These are phyloP conservation scores for Leishmania turanica DNA, from an alignment of 208 protist genomes.

Conservation along the genomic window DNA sequence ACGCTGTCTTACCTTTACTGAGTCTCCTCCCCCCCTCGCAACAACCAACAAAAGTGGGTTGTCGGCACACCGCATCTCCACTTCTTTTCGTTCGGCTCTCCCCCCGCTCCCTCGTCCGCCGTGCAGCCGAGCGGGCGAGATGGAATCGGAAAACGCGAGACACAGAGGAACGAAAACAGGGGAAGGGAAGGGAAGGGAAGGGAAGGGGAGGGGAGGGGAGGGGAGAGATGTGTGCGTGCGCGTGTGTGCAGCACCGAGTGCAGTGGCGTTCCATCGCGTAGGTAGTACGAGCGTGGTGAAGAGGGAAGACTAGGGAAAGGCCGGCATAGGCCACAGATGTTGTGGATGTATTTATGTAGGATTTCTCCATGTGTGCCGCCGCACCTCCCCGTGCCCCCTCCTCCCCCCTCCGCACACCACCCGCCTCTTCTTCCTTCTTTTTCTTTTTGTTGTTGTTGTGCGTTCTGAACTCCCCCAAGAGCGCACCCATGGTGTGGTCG, in stretches of 20 bases:
- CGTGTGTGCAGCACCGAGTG: background rate
- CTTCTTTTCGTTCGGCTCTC: background rate
- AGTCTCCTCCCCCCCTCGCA: background rate
- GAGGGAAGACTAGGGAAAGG: background rate
- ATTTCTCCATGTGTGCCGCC: background rate
- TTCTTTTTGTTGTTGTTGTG: too few relatives aligned
- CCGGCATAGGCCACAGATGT: background rate
- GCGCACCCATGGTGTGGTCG: background rate
- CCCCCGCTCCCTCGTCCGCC: background rate
- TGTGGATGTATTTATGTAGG: background rate
- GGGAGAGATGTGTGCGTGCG: background rate
- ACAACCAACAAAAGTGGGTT: too few relatives aligned
- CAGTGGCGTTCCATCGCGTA: background rate
- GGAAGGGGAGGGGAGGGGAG: too few relatives aligned
- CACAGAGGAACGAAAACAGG: background rate
- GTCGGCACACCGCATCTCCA: background rate
- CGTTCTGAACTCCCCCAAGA: background rate
- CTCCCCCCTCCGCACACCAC: conserved; percentile 11
- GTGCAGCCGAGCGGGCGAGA: background rate
- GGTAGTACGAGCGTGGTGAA: background rate
- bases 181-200: too few relatives aligned
- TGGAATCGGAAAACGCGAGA: background rate
- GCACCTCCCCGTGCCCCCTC: background rate
- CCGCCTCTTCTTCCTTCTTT: background rate
- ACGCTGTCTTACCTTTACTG: conserved; percentile 68